Evolutionary conservation across 2,329 filamentous ascomycete genomes (phyloP), one percentile per base, ranked within the genome.

Genomic region (Thelonectria rubi): DNA sequence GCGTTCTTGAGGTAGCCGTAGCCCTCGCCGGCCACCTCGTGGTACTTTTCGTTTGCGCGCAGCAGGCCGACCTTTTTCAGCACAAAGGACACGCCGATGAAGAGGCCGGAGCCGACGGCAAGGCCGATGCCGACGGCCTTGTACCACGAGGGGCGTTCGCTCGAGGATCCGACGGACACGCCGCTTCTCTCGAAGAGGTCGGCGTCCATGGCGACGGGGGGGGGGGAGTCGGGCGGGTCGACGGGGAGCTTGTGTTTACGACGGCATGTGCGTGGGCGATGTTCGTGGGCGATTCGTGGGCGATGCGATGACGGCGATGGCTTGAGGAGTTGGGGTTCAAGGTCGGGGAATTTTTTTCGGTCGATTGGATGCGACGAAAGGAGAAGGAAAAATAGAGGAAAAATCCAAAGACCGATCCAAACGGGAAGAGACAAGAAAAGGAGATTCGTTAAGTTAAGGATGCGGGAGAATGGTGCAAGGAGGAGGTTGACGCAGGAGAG

Each of bases 1-100:
- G 83, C 83, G 73, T 98, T 98, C 81, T 97, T 97, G 71, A 99
- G 87, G 76, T 98, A 99, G 64, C 94, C 94, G 76, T 98, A 98
- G 58, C 95, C 95, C 78, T 98, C 94, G 62, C 95, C 95, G 0
- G 95, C 94, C 67, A 92, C 92, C 79, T 98, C 93, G 64, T 97
- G 91, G 82, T 98, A 98, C 77, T 98, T 98, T 71, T 92, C 88
- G 78, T 98, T 99, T 52, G 95, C 94, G 76, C 88, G 93, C 64
- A 99, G 83, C 69, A 99, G 80, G 5, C 95, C 95, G 62, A 92
- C 84, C 80, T 99, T 99, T 80, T 98, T 98, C 73, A 99, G 80
- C 26, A 98, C 94, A 76, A 98, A 99, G 0, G 94, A 98, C 14
- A 91, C 85, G 56, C 95, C 95, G 74, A 99, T 99, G 76, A 98